Conservation (phyloP, 2,329 filamentous ascomycete genomes). For the Byssoonygena ceratinophila region DNA sequence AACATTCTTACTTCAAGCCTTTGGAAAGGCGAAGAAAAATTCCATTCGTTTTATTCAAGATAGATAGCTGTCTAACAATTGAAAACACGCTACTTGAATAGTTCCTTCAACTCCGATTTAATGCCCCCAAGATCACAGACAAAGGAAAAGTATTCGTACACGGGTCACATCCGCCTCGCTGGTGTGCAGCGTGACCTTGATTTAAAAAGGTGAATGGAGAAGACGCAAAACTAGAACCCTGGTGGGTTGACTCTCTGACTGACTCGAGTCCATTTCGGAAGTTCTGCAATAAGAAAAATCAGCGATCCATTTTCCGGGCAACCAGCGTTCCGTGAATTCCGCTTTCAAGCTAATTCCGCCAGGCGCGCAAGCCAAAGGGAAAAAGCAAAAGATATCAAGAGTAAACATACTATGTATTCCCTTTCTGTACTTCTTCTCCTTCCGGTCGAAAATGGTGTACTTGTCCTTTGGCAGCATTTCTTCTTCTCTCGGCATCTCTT, state of each 20-base stretch:
- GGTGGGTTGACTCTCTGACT: conserved; percentile 90
- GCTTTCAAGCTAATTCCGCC: neutral
- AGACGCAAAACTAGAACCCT: conserved; percentile 56
- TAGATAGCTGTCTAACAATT: conserved; percentile 6
- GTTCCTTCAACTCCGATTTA: conserved; percentile 3
- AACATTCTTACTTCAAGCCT: conserved; percentile 5
- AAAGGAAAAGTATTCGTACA: conserved; percentile 5
- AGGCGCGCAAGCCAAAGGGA: too few relatives aligned
- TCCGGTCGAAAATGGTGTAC: conserved; percentile 95
- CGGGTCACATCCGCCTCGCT: neutral
- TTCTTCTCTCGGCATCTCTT: conserved; percentile 86
- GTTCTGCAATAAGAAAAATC: conserved; percentile 42
- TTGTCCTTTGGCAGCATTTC: conserved; percentile 97
- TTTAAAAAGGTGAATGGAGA: neutral
- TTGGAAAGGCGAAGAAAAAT: neutral
- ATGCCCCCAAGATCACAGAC: neutral
- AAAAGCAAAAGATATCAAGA: neutral
- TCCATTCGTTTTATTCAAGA: conserved; percentile 8
- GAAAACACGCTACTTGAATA: neutral
- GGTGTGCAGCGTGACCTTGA: neutral
- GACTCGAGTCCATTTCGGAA: conserved; percentile 89
- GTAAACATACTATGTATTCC: conserved; percentile 85
- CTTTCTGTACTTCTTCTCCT: conserved; percentile 92
- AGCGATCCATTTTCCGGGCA: conserved; percentile 4
- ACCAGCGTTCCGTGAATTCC: neutral